Percentiles rank a stretch among this genome's conserved stretches.
phyloP scores from a whole-genome alignment of 2,329 filamentous ascomycete genomes.

The Scytalidium lignicola region DNA sequence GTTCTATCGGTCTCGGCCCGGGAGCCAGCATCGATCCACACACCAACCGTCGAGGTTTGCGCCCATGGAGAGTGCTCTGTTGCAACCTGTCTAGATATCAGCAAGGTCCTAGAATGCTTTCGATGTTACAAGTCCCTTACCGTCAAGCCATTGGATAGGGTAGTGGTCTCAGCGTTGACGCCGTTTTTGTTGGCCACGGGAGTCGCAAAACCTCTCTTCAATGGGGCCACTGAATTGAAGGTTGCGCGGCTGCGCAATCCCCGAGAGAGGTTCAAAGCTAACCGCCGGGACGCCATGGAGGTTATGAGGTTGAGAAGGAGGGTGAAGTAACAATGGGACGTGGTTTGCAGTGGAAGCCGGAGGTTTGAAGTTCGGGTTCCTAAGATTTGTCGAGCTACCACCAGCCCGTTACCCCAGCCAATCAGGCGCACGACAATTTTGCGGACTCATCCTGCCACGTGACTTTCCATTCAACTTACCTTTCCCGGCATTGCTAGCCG shows the following conservation, averaged over 20 bases:
- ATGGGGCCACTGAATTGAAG: slow-evolving; percentile 69
- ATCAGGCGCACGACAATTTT: slow-evolving; percentile 11
- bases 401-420: slow-evolving; percentile 16
- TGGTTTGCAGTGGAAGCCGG: slow-evolving; percentile 18
- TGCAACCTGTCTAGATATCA: slow-evolving; percentile 64
- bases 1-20: slow-evolving; percentile 97
- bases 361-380: slow-evolving; percentile 13
- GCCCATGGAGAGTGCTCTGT: slow-evolving; percentile 98
- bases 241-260: slow-evolving; percentile 83
- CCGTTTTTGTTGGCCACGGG: slow-evolving; percentile 59
- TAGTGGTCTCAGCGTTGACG: slow-evolving; percentile 91
- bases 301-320: slow-evolving; percentile 18
- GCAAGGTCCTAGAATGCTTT: slow-evolving; percentile 13
- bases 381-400: slow-evolving; percentile 13
- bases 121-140: slow-evolving; percentile 44
- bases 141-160: slow-evolving; percentile 94
- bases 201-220: slow-evolving; percentile 86
- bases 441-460: neutral
- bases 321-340: slow-evolving; percentile 9
- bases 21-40: slow-evolving; percentile 99
- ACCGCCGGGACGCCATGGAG: slow-evolving; percentile 89
- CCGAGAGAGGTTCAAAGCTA: slow-evolving; percentile 90
- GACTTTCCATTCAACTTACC: slow-evolving; percentile 4
- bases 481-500: slow-evolving; percentile 6
- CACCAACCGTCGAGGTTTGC: slow-evolving; percentile 95